Conservation (phyloP, 371 early-diverging fungal genomes). For the Circinella umbellata region DNA sequence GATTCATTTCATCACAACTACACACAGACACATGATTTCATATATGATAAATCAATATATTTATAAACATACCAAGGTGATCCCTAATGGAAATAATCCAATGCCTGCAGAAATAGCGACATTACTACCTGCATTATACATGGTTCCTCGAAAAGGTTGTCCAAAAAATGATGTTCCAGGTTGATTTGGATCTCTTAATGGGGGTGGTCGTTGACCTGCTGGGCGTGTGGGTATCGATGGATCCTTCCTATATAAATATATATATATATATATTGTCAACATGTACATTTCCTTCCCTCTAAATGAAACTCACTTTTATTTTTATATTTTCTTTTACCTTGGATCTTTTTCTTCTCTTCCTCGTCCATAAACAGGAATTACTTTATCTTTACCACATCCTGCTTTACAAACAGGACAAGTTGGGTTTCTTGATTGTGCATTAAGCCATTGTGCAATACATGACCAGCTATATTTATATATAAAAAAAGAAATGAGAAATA, state of each 20-base stretch:
- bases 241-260: constrained; percentile 26
- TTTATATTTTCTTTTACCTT: constrained; percentile 41
- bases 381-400: constrained; percentile 77
- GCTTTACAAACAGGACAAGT: constrained; percentile 77
- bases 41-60: no score
- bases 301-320: not conserved
- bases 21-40: no score
- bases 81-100: constrained; percentile 63
- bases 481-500: constrained; percentile 1
- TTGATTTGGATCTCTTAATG: constrained; percentile 54
- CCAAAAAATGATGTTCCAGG: constrained; percentile 43
- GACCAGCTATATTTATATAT: constrained; percentile 31
- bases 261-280: not conserved
- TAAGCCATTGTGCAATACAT: constrained; percentile 41
- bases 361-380: constrained; percentile 79
- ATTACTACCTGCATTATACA: constrained; percentile 42
- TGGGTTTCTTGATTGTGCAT: constrained; percentile 36
- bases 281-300: not conserved
- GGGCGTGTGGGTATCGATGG: constrained; percentile 69
- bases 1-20: no score
- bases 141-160: constrained; percentile 52
- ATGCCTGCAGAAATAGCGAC: constrained; percentile 50
- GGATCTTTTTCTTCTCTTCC: constrained; percentile 76
- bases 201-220: constrained; percentile 72
- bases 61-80: constrained; percentile 43